Conservation (phyloP, 352 stramenopile genomes). For the Phytophthora fragariaefolia region DNA sequence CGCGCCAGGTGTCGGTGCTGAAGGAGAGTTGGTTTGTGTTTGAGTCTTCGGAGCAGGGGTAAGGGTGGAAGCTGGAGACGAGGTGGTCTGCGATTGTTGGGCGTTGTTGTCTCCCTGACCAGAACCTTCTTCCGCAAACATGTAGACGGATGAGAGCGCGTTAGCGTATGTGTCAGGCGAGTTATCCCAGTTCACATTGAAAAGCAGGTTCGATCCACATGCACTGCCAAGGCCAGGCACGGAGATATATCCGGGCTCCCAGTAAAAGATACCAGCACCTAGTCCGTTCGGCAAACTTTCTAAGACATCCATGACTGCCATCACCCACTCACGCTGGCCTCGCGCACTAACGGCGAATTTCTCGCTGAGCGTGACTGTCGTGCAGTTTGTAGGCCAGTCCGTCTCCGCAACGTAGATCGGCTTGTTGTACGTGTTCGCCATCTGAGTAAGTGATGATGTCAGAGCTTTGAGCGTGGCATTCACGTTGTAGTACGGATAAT, state of each 20-base stretch:
- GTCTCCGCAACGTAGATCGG: slow-evolving; percentile 44
- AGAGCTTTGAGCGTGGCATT: slow-evolving; percentile 36
- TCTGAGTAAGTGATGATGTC: slow-evolving; percentile 28
- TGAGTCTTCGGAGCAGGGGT: too few relatives aligned
- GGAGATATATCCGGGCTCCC: slow-evolving; percentile 41
- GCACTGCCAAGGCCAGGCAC: slow-evolving; percentile 35
- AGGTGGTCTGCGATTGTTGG: not conserved
- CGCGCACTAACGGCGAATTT: slow-evolving; percentile 28
- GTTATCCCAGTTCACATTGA: slow-evolving; percentile 40
- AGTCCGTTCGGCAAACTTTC: slow-evolving; percentile 32
- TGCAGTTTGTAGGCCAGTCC: slow-evolving; percentile 39
- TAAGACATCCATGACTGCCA: slow-evolving; percentile 34
- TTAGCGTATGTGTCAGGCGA: slow-evolving; percentile 31
- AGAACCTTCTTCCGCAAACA: slow-evolving; percentile 20
- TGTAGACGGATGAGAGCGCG: slow-evolving; percentile 33
- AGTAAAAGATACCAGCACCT: slow-evolving; percentile 44
- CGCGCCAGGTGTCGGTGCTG: not conserved
- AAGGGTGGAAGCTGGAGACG: too few relatives aligned
- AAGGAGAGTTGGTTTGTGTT: not conserved
- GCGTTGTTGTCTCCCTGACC: slow-evolving; percentile 3
- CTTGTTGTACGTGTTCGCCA: slow-evolving; percentile 41
- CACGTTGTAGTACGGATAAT: slow-evolving; percentile 41
- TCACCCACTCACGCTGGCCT: slow-evolving; percentile 38
- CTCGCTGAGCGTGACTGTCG: slow-evolving; percentile 35
- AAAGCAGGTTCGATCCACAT: slow-evolving; percentile 39